Conservation (phyloP, 139 green algal genomes). For the Chlorella sp. region DNA sequence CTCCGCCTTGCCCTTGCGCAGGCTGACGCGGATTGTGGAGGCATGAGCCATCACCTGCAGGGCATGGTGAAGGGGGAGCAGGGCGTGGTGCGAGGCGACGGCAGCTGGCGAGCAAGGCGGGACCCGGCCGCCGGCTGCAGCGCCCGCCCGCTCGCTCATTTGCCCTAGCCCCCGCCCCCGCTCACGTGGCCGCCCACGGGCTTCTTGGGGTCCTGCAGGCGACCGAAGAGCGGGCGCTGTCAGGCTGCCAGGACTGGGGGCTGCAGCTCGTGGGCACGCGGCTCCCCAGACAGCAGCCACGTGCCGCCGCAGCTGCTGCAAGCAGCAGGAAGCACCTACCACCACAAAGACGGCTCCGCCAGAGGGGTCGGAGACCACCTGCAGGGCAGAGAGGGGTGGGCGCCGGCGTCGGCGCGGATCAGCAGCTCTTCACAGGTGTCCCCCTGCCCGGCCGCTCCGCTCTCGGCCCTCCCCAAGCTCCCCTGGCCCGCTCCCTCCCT, state of each 20-base stretch:
- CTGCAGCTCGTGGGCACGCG: background rate
- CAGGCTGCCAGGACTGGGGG: background rate
- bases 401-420: background rate
- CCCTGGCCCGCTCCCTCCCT: background rate
- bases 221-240: background rate
- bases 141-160: background rate
- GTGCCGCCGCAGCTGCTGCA: slow-evolving; percentile 50
- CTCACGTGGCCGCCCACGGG: background rate
- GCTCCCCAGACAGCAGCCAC: background rate
- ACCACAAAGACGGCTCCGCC: slow-evolving; percentile 84
- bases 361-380: slow-evolving; percentile 75
- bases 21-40: slow-evolving; percentile 61
- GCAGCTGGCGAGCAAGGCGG: background rate
- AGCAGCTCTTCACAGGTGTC: background rate
- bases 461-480: background rate
- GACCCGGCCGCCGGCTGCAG: background rate
- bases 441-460: background rate
- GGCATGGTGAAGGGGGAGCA: background rate
- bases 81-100: too few relatives aligned
- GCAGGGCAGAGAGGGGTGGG: background rate
- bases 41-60: slow-evolving; percentile 80
- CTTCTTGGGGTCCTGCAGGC: slow-evolving; percentile 5
- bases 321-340: slow-evolving; percentile 38
- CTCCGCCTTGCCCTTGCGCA: slow-evolving; percentile 90
- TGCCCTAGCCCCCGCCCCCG: background rate